Percentiles rank a stretch among this genome's conserved stretches.
Conservation (phyloP, 768 basidiomycete species). For the Suillus sp. region DNA sequence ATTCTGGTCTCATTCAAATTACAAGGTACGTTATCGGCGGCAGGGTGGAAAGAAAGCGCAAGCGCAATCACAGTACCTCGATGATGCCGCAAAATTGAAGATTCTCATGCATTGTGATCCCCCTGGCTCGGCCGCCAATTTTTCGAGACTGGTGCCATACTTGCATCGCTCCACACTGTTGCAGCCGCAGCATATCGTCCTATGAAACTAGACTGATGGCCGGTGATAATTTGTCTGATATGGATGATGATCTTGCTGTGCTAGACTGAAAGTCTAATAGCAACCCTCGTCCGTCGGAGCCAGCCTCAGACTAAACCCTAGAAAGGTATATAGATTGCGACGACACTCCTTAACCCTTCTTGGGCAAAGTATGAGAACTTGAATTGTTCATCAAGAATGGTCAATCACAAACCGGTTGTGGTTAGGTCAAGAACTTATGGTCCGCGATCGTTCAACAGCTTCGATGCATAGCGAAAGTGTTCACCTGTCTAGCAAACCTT, state of each 20-base stretch:
- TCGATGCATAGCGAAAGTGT: neutral
- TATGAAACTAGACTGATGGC: neutral
- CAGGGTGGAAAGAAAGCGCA: constrained; percentile 6
- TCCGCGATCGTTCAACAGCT: neutral
- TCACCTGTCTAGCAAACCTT: constrained; percentile 8
- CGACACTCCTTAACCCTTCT: neutral
- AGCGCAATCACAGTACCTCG: constrained; percentile 5
- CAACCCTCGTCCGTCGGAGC: neutral
- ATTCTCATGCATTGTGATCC: neutral
- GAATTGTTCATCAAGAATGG: constrained; percentile 2
- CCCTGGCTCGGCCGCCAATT: neutral
- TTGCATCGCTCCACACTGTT: neutral
- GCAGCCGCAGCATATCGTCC: neutral
- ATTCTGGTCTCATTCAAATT: neutral
- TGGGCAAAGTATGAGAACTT: neutral
- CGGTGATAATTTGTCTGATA: neutral
- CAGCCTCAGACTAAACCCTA: neutral
- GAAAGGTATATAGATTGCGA: constrained; percentile 5
- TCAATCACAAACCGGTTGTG: constrained; percentile 3
- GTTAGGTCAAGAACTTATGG: neutral
- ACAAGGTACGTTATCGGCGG: constrained; percentile 5
- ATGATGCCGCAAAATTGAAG: neutral
- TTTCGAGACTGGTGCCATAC: neutral
- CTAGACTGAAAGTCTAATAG: neutral
- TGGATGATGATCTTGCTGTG: neutral